Evolutionary conservation across 495 filamentous ascomycete genomes (phyloP), one percentile per base, ranked within the genome.

Genomic region (Rostrohypoxylon terebratum): DNA sequence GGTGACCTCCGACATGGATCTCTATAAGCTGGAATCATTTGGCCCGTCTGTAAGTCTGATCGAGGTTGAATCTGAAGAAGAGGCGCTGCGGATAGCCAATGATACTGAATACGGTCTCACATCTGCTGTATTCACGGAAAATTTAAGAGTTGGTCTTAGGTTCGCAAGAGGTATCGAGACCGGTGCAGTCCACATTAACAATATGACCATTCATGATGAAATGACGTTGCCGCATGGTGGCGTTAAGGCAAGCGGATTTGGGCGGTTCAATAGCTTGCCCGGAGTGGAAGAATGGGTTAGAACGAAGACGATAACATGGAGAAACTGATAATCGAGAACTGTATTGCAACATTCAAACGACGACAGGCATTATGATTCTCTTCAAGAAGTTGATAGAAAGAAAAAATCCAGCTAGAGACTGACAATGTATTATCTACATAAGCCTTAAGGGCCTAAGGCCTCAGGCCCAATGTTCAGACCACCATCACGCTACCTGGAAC

Each of bases 181-280:
- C 10, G 95, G 95, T 25, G 91, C 91, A 23, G 92, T 98, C 28
- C 94, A 97, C 77, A 94, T 97, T 76, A 98, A 98, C 78, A 85
- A 83, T 36, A 89, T 94, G 87, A 93, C 90, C 2, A 85, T 97
- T 0, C 93, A 97, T 75, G 94, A 98, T 68, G 94, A 97, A 81
- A 79, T 88, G 11, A 83, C 82, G 18, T 76, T 97, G 63, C 93
- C 94, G 4, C 93, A 97, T 80, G 94, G 94, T 23, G 94, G 94
- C 31, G 88, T 88, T 75, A 98, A 98, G 87, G 87, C 87, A 59
- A 94, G 91, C 73, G 94, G 94, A 9, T 94, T 88, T 77, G 94
- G 94, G 18, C 69, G 90, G 76, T 88, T 91, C 77, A 83, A 84
- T 68, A 75, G 86, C 33, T 54, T 78, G 55, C 61, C 50, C 11